Base-by-base conservation (phyloP, 345 rosid species). In the Combretum micranthum region DNA sequence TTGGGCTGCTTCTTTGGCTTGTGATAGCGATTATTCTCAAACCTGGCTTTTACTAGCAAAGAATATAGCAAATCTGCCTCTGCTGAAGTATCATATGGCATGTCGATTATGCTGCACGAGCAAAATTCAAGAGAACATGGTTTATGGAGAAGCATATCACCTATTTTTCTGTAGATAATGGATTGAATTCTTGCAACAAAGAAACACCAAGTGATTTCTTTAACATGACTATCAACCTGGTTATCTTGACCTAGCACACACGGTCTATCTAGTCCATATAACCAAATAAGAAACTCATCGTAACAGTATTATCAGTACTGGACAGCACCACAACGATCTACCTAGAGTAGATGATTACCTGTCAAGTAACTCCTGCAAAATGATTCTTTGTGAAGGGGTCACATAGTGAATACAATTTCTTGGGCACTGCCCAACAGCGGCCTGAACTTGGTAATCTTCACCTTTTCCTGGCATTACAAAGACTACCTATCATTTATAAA, bases 341-440 rank as follows among this genome's bases (percentile, higher is more conserved):
- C n/a, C n/a, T n/a, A 32, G 39, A 32, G 15, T 4, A 42, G 25
- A 4, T 47, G 56, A 43, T 12, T 64, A 92, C 98, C 96, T 75
- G 51, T 81, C 83, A 25, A 88, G 89, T 62, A 86, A 72, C 75
- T 88, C 98, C 69, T 80, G 87, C 2, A 92, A 77, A 66, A 88
- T 75, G 64, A 84, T 73, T 64, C 91, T 80, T 61, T 88, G 98
- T 4, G 90, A 81, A 59, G 90, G 88, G 59, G 96, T 88, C 32
- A 88, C 91, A 46, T 81, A 92, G 70, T 83, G 86, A 68, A 88
- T 86, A 65, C 98, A 88, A 51, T 65, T 88, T 74, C 89, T 84
- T 0, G 98, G 96, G 57, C 98, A 92, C 62, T 86, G 96, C 61
- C 83, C 86, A 16, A 78, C 93, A 22, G 96, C 91, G 61, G 75